Evolutionary conservation across 345 rosid species (phyloP).

Genomic region (Populus deltoides): DNA sequence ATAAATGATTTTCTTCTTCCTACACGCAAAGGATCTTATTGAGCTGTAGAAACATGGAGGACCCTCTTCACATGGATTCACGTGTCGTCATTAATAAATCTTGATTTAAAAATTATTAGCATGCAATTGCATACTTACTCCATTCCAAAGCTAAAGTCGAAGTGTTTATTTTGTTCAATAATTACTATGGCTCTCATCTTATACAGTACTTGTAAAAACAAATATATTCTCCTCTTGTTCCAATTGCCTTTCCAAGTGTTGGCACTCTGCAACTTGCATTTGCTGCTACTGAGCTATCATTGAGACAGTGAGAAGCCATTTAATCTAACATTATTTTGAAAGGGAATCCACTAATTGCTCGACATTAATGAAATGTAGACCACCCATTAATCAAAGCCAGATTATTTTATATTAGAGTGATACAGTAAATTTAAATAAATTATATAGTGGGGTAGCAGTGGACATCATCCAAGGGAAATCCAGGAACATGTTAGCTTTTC

Average conservation of each 20-base stretch:
- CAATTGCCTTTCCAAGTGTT: slow-evolving; percentile 28
- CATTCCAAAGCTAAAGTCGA: slow-evolving; percentile 30
- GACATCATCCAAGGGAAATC: slow-evolving; percentile 25
- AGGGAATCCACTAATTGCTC: slow-evolving; percentile 42
- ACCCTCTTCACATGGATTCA: slow-evolving; percentile 59
- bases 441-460: slow-evolving; percentile 20
- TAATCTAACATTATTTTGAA: slow-evolving; percentile 22
- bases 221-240: slow-evolving; percentile 21
- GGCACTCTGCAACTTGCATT: slow-evolving; percentile 17
- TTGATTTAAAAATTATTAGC: slow-evolving; percentile 20
- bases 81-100: slow-evolving; percentile 38
- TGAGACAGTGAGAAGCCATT: slow-evolving; percentile 20
- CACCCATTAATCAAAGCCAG: slow-evolving; percentile 30
- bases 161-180: slow-evolving; percentile 26
- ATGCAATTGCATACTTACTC: slow-evolving; percentile 5
- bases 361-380: slow-evolving; percentile 46
- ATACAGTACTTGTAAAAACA: slow-evolving; percentile 12
- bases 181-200: slow-evolving; percentile 11
- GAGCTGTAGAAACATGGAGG: slow-evolving; percentile 30
- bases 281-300: slow-evolving; percentile 11
- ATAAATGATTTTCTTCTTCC: neutral
- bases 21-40: slow-evolving; percentile 18
- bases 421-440: neutral
- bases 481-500: slow-evolving; percentile 19
- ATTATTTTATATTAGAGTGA: slow-evolving; percentile 1